These are phyloP conservation scores for Pulveroboletus sp. DNA, from an alignment of 768 basidiomycete species.

Conservation along the genomic window DNA sequence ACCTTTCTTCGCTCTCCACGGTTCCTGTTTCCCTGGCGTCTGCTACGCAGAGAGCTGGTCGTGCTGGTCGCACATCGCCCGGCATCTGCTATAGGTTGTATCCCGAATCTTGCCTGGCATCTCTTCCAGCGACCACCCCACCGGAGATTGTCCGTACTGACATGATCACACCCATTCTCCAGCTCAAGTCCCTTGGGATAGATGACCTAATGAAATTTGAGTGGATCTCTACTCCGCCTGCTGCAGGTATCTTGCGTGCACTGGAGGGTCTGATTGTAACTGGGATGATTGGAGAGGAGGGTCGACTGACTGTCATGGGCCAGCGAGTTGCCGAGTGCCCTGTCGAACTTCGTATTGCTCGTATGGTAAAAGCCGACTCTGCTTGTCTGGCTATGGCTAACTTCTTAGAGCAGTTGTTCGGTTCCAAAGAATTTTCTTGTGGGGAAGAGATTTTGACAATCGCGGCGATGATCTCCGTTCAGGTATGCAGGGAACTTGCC, in stretches of 20 bases:
- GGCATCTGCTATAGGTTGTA: slow-evolving; percentile 94
- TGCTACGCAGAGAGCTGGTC: slow-evolving; percentile 87
- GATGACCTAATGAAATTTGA: slow-evolving; percentile 96
- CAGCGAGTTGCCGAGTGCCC: slow-evolving; percentile 91
- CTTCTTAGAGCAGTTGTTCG: slow-evolving; percentile 59
- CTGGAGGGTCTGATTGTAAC: slow-evolving; percentile 77
- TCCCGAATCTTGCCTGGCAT: slow-evolving; percentile 53
- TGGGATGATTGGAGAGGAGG: slow-evolving; percentile 81
- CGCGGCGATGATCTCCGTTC: slow-evolving; percentile 91
- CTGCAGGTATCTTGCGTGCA: slow-evolving; percentile 79
- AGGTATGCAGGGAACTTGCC: slow-evolving; percentile 42
- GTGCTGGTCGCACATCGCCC: slow-evolving; percentile 89
- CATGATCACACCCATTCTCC: slow-evolving; percentile 85
- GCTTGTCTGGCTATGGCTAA: neutral
- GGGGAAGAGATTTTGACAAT: slow-evolving; percentile 96
- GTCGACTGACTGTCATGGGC: slow-evolving; percentile 71
- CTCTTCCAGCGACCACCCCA: slow-evolving; percentile 64
- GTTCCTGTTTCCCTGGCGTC: slow-evolving; percentile 86
- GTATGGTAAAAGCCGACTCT: slow-evolving; percentile 60
- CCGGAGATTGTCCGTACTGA: slow-evolving; percentile 92
- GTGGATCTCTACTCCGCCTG: slow-evolving; percentile 87
- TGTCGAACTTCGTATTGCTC: slow-evolving; percentile 87
- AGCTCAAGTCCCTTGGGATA: slow-evolving; percentile 91
- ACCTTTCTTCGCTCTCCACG: slow-evolving; percentile 77
- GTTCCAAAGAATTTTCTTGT: slow-evolving; percentile 79